A percentile compares a stretch with the other conserved stretches of the same genome.
phyloP scores from a whole-genome alignment of 164 flowering plant species.

The Magnolia sinica region DNA sequence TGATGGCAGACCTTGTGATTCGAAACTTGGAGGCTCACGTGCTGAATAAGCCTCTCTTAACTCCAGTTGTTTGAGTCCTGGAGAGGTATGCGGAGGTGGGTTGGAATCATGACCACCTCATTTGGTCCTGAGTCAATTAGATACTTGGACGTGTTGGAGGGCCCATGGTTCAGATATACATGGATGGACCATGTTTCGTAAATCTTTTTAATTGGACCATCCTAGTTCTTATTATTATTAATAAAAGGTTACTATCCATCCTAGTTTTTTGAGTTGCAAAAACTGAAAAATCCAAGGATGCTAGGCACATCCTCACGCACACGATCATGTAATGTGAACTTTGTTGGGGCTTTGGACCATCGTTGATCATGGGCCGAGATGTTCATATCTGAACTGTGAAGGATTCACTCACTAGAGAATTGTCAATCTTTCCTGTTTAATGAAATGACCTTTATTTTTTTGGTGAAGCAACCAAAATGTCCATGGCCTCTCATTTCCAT shows the following conservation, averaged over 20 bases:
- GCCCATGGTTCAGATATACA: no score
- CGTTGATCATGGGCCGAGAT: not conserved
- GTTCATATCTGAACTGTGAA: not conserved
- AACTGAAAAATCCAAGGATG: no score
- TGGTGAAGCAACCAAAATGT: no score
- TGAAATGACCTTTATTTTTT: not conserved
- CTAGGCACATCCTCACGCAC: no score
- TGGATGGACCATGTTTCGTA: no score
- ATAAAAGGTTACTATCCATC: no score
- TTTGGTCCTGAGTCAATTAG: no score
- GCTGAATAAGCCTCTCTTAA: constrained; percentile 37
- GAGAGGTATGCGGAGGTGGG: not conserved
- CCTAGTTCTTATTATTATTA: no score
- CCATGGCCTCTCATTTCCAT: not conserved
- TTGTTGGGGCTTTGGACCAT: not conserved
- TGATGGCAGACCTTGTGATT: constrained; percentile 44
- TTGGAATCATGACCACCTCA: not conserved
- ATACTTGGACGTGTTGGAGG: no score
- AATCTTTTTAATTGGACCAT: no score
- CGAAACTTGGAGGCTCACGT: constrained; percentile 47
- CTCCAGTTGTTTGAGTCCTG: constrained; percentile 32
- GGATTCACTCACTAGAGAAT: not conserved
- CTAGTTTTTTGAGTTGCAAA: no score
- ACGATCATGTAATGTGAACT: no score
- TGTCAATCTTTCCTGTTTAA: not conserved